Base-by-base conservation (phyloP, 108 stramenopile species). In the Pseudonitzschia multistriata region DNA sequence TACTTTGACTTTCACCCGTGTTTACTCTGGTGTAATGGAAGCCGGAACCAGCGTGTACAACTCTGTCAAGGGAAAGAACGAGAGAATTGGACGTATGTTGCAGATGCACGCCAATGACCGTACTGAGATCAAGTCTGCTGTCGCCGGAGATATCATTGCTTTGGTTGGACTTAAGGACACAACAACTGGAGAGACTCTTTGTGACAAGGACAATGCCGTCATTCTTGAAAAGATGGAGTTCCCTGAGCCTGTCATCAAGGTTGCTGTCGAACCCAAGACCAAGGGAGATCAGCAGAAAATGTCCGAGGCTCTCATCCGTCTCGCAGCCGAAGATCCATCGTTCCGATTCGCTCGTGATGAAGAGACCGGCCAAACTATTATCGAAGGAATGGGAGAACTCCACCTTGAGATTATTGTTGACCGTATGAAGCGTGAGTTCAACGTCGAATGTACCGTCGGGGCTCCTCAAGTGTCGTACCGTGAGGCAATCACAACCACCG, bases 351-450 rank as follows among this genome's bases (percentile, higher is more conserved):
- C 83, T 29, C 90, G 92, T 71, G 97, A 98, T 80, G 96, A 97
- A 62, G 98, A 98, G 64, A 97, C 96, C 28, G 97, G 96, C 17
- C 98, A 99, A 80, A 97, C 97, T 33, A 80, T 98, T 78, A 97
- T 99, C 72, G 94, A 94, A 71, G 99, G 99, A 66, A 99, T 99
- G 99, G 99, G 99, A 52, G 98, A 98, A 86, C 91, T 99, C 21
- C 99, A 99, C 85, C 83, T 99, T 50, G 99, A 99, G 75, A 98
- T 99, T 82, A 96, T 98, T 77, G 97, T 98, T 15, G 98, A 98
- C 81, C 93, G 97, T 52, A 97, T 99, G 93, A 96, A 92, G 88
- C 90, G 99, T 68, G 97, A 98, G 74, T 98, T 96, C 89, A 94
- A 89, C 66, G 97, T 99, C 34, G 97, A 97, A 80, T 86, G 82